Percentiles rank a stretch among this genome's conserved stretches.
Conservation (phyloP, 2,329 filamentous ascomycete genomes). For the Monosporascus sp. region DNA sequence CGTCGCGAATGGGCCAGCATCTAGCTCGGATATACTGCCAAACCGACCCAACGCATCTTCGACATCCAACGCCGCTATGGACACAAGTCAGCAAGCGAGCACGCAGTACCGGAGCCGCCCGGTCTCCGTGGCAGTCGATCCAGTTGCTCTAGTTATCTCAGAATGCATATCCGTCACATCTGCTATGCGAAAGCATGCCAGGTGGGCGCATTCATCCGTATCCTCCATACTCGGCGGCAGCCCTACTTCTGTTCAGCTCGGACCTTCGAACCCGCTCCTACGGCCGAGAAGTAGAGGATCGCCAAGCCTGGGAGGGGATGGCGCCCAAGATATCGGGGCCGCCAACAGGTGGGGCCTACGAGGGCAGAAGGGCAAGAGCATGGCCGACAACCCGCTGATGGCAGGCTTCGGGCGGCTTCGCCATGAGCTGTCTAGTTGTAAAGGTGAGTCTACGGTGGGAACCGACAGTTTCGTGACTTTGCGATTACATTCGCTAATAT, state of each 20-base stretch:
- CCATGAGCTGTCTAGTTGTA: conserved; percentile 80
- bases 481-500: too few species aligned
- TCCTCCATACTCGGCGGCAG: conserved; percentile 87
- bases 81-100: not conserved
- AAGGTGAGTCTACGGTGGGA: conserved; percentile 48
- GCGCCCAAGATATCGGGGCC: conserved; percentile 50
- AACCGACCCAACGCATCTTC: conserved; percentile 15
- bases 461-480: not conserved
- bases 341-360: conserved; percentile 88
- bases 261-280: conserved; percentile 38
- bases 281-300: conserved; percentile 39
- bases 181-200: conserved; percentile 94
- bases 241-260: conserved; percentile 52
- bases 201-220: conserved; percentile 93
- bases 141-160: conserved; percentile 88
- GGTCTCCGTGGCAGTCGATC: conserved; percentile 79
- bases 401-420: conserved; percentile 87
- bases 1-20: conserved; percentile 18
- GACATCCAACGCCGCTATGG: conserved; percentile 27
- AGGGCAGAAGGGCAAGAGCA: conserved; percentile 92
- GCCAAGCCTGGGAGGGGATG: conserved; percentile 33
- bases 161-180: conserved; percentile 99
- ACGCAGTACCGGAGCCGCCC: conserved; percentile 57
- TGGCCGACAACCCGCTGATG: conserved; percentile 96
- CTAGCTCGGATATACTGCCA: conserved; percentile 17